Base-by-base conservation (phyloP, 2,329 filamentous ascomycete genomes). In the Juglanconis sp. region DNA sequence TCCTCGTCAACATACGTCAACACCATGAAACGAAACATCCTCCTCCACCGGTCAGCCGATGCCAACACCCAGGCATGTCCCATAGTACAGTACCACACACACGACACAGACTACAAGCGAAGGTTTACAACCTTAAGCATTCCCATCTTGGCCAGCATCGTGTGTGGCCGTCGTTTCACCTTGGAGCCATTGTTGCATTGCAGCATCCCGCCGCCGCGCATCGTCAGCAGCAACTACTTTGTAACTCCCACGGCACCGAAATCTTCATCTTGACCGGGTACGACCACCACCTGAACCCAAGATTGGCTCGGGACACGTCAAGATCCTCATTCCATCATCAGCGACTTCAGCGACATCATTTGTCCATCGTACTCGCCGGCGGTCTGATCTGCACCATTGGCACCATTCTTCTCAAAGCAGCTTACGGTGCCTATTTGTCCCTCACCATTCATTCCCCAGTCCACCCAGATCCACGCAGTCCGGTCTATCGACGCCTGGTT, bases 401-500 rank as follows among this genome's bases (percentile, higher is more conserved):
- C 24, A 24, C 24, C 24, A 24, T 24, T 24, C 24, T 42, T 9
- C 38, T 42, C 10, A 15, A 42, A 42, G 38, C n/a, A 13, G 38
- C n/a, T 11, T 42, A 56, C 53, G 53, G 53, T 56, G 53, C 31
- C n/a, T 6, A 7, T 17, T 15, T 46, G 42, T 17, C 5, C 44
- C 10, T 44, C 38, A 15, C 35, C n/a, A 32, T 42, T 31, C 38
- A 5, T 36, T 10, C 34, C 32, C 46, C 46, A 42, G 24, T 24
- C 24, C 24, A 24, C 24, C 35, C 35, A 11, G 35, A 11, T 38
- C 35, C 35, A 38, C 35, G 35, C 35, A 38, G 35, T 38, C 24
- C 24, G 24, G 24, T 24, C 24, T 24, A 2, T 24, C 38, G 35
- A 51, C 56, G 54, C 56, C 50, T 53, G 59, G 53, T 57, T 53